A percentile compares a stretch with the other conserved stretches of the same genome.
These are phyloP conservation scores for Leishmania martiniquensis DNA, from an alignment of 208 protist genomes.

Conservation along the genomic window DNA sequence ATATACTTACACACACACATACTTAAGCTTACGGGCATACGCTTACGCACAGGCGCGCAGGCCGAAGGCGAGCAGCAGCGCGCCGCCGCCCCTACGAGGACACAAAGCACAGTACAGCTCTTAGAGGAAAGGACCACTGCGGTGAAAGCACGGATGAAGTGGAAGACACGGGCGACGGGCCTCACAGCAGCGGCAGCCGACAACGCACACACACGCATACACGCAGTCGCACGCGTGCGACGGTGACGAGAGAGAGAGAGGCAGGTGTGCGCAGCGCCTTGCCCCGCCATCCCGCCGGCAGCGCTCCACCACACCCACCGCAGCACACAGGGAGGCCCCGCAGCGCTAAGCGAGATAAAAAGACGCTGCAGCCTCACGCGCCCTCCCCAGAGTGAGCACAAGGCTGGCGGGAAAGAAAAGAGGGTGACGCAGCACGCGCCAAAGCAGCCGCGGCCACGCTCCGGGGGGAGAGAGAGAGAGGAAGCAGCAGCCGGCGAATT, in stretches of 20 bases:
- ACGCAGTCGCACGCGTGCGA: not conserved
- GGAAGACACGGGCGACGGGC: not conserved
- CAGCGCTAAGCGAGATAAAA: not conserved
- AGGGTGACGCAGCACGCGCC: not conserved
- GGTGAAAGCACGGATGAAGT: not conserved
- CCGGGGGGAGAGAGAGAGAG: not conserved
- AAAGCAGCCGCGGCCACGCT: not conserved
- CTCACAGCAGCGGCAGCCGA: not conserved
- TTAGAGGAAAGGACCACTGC: not conserved
- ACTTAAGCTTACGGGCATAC: not conserved
- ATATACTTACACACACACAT: slow-evolving; percentile 18
- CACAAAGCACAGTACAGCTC: not conserved
- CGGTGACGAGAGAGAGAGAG: not conserved
- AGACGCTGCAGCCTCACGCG: not conserved
- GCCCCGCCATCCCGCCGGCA: not conserved
- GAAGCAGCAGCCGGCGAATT: not conserved
- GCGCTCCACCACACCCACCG: not conserved
- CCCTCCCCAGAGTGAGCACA: not conserved
- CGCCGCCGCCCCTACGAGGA: not conserved
- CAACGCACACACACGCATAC: not conserved
- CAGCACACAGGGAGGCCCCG: not conserved
- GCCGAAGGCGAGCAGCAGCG: not conserved
- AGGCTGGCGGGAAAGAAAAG: not conserved
- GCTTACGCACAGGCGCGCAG: not conserved
- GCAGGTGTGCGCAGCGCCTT: not conserved